Evolutionary conservation across 2,329 filamentous ascomycete species (phyloP), one percentile per base, ranked within the genome.

Genomic region (Daldinia sp.): DNA sequence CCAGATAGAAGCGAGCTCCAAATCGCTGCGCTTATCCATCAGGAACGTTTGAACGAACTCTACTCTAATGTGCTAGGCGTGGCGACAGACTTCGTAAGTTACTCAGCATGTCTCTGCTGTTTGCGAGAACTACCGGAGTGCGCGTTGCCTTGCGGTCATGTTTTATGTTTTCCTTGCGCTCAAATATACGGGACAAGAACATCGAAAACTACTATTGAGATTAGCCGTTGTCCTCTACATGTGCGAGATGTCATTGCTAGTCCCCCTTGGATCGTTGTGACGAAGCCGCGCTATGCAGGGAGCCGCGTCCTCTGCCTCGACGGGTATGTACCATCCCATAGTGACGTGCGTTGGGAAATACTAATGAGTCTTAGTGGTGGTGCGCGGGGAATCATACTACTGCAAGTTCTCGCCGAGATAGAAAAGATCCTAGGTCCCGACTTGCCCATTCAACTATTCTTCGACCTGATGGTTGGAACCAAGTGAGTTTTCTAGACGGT

Each of bases 191-290:
- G 73, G 15, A 59, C 49, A 1, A 68, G 68, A 54, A 74, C 72
- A 6, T 75, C 74, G 39, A 73, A 52, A 52, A 75, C 74, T 4
- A 74, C 73, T 1, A 70, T 75, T n/a, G 74, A 75, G 60, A 71
- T 75, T 5, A 71, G 59, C 35, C 65, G 71, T 17, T 75, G 74
- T 34, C 74, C 74, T 7, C 51, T 75, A 32, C 74, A 75, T 23
- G 69, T 72, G 13, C 71, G 71, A 8, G 74, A 74, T 25, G 34
- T 74, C 10, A 73, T 75, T 30, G 45, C 72, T 3, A 73, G 47
- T 29, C 73, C 74, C 4, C 68, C 73, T 17, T 75, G 72, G 72
- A 68, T 74, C 11, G 64, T 75, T 21, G 54, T 63, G 29, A 73
- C 68, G 6, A 75, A 75, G 30, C 74, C 74, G 10, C 64, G 67